Conservation (phyloP, 768 basidiomycete genomes). For the Boletus vermiculosoides region DNA sequence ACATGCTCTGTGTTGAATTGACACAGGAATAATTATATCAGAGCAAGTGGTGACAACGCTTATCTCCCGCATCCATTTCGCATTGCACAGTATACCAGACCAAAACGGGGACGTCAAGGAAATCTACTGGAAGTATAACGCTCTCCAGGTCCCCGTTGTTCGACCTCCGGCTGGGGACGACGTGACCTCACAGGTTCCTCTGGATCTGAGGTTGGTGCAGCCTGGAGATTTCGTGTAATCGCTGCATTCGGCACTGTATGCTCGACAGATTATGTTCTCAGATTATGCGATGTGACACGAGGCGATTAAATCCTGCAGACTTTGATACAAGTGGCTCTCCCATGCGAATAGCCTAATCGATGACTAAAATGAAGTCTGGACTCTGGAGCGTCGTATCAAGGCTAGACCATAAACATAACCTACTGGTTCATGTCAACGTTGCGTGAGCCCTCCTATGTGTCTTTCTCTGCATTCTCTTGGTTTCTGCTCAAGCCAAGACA, state of each 20-base stretch:
- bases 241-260: neutral
- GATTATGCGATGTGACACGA: neutral
- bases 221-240: slow-evolving; percentile 30
- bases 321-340: neutral
- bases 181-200: slow-evolving; percentile 33
- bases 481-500: neutral
- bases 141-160: slow-evolving; percentile 38
- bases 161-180: slow-evolving; percentile 35
- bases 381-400: neutral
- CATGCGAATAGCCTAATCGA: neutral
- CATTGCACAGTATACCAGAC: slow-evolving; percentile 30
- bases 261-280: neutral
- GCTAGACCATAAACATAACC: neutral
- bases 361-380: too few relatives aligned
- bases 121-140: slow-evolving; percentile 37
- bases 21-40: slow-evolving; percentile 8
- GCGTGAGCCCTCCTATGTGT: neutral
- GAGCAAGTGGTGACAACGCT: slow-evolving; percentile 39
- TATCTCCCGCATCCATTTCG: slow-evolving; percentile 35
- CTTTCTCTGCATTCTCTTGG: neutral
- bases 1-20: neutral
- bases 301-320: neutral
- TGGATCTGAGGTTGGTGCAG: slow-evolving; percentile 28
- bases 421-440: neutral
- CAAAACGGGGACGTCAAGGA: slow-evolving; percentile 33